Evolutionary conservation across 176 grass and related monocot genomes (phyloP), one percentile per base, ranked within the genome.

Genomic region (Aegilops longissima): DNA sequence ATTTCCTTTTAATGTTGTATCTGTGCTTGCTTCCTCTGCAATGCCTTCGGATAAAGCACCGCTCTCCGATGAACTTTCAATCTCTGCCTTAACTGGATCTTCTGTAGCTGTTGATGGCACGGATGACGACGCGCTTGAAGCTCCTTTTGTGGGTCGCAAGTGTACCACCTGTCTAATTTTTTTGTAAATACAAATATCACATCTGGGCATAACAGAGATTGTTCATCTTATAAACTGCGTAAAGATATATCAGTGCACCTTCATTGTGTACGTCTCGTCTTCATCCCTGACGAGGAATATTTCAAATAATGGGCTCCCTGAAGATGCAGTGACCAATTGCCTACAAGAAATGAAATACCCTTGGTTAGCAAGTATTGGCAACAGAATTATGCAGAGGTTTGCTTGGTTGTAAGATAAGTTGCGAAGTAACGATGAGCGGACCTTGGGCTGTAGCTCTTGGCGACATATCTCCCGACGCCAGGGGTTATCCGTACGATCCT

Each of bases 361-460:
- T 30, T 18, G 17, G 54, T 58, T 35, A 63, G 54, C 78, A 45
- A 90, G 78, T 83, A 86, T 42, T 27, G 74, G 61, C 29, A 70
- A 29, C 13, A 33, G 59, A 76, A 76, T 39, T 30, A 78, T 18
- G 2, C 6, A 21, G 44, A 49, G 1, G 17, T 3, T 83, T 73
- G 4, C 3, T 47, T 79, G 42, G 31, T 63, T 85, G 25, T 78
- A 25, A 51, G 18, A 7, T 54, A 58, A 10, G n/a, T 35, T 73
- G 0, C 25, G 25, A 25, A 25, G 25, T 25, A 25, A 5, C 3
- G 12, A 38, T 12, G 49, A 81, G 64, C 45, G 0, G 70, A 95
- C 96, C 96, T 95, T 77, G 93, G 96, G 70, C 86, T 98, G 86
- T 96, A 98, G 86, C 96, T 98, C 78, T 87, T 95, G 45, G 93